Base-by-base conservation (phyloP, 768 basidiomycete genomes). In the Pulveroboletus frians region DNA sequence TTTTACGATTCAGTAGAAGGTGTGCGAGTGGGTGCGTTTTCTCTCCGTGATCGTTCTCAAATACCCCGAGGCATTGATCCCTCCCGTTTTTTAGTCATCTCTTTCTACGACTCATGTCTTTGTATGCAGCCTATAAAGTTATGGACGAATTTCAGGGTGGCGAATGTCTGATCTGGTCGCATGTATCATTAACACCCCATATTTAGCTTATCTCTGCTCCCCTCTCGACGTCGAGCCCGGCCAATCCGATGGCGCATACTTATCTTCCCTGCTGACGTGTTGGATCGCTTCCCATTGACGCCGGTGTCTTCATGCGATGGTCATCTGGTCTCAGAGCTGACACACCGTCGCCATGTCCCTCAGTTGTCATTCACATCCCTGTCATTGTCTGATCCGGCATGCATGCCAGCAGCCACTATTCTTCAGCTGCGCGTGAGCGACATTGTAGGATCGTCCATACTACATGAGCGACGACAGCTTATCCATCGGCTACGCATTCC, bases 171-270 rank as follows among this genome's bases (percentile, higher is more conserved):
- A 35, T 39, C 18, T 56, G 17, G 14, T 31, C 14, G 30, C 41
- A 29, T 66, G 62, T 61, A 64, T 56, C 41, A 53, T 62, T 50
- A 55, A 60, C 39, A 27, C 18, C 50, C 57, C 46, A 37, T 53
- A 49, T 17, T 29, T 37, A 30, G 31, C 51, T 48, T 39, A 44
- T 39, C 23, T 39, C 7, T 27, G 3, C 31, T 21, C 17, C 11
- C 7, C n/a, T 1, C 11, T 47, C 29, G 14, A 14, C 30, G 17
- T 29, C 13, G 45, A n/a, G 17, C 23, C 6, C 23, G 23, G 35
- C 43, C 30, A 8, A 27, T 40, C n/a, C 17, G 23, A 18, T n/a
- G 15, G 14, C 30, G n/a, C 30, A 21, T 20, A 6, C 20, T n/a
- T 31, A 31, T 43, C 42, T 31, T 3, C 3, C 4, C 5, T 31